These are phyloP conservation scores for Phytophthora meadii DNA, from an alignment of 352 stramenopile genomes.

Conservation along the genomic window DNA sequence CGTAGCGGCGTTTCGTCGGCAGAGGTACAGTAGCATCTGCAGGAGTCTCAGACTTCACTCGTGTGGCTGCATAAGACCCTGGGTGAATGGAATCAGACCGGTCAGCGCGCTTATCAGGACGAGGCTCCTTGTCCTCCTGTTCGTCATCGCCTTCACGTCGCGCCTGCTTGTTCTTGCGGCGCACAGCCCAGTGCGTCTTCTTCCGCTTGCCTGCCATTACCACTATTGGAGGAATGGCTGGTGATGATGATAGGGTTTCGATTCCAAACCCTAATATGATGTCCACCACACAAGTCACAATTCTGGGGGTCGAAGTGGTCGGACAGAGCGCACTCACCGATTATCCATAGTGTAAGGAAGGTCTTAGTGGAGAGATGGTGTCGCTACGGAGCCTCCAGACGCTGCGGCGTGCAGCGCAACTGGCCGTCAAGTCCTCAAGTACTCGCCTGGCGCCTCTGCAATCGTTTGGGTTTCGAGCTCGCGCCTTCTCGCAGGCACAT, in stretches of 20 bases:
- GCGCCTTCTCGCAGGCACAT: slow-evolving; percentile 53
- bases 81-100: slow-evolving; percentile 73
- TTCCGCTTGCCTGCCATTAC: slow-evolving; percentile 75
- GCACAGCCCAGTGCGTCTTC: slow-evolving; percentile 72
- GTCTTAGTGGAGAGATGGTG: slow-evolving; percentile 19
- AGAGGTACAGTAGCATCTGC: background rate
- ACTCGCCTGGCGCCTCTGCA: slow-evolving; percentile 11
- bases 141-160: slow-evolving; percentile 33
- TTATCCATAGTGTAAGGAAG: slow-evolving; percentile 9
- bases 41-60: slow-evolving; percentile 23
- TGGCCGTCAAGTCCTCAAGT: slow-evolving; percentile 6
- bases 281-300: slow-evolving; percentile 22
- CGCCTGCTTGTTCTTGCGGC: slow-evolving; percentile 81
- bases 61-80: slow-evolving; percentile 78
- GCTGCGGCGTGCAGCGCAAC: slow-evolving; percentile 37
- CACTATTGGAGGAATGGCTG: slow-evolving; percentile 29
- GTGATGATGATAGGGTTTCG: slow-evolving; percentile 1
- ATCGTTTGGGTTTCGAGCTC: slow-evolving; percentile 12
- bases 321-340: slow-evolving; percentile 17
- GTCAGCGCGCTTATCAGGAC: slow-evolving; percentile 57
- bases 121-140: slow-evolving; percentile 28
- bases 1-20: slow-evolving; percentile 58
- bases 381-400: slow-evolving; percentile 39
- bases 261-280: slow-evolving; percentile 13
- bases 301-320: slow-evolving; percentile 16